These are phyloP conservation scores for Sarcocystis neurona DNA, from an alignment of 169 alveolate species.

Conservation along the genomic window DNA sequence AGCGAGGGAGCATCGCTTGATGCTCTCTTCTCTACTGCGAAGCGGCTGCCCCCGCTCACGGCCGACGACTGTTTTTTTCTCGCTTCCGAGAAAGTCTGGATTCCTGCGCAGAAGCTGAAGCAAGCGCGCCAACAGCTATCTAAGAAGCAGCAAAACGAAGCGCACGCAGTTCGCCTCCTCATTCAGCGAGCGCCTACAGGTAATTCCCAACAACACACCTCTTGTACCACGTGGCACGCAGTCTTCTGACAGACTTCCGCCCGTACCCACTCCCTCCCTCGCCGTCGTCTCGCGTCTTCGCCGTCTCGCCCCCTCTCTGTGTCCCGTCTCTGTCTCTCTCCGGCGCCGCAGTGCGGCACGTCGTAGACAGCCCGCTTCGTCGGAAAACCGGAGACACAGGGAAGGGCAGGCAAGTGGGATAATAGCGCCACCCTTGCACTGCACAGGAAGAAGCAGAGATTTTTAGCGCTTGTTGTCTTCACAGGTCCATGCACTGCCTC, in stretches of 20 bases:
- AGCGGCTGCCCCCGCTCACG: constrained; percentile 50
- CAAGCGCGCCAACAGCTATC: neutral
- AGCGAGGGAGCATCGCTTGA: constrained; percentile 28
- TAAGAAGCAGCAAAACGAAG: constrained; percentile 17
- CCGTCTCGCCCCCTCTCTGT: neutral
- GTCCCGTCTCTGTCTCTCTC: neutral
- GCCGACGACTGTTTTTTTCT: constrained; percentile 52
- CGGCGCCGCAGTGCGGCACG: no score
- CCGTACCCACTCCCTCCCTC: neutral
- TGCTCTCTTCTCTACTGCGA: constrained; percentile 23
- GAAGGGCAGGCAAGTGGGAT: no score
- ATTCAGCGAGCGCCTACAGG: constrained; percentile 60
- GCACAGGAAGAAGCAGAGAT: neutral
- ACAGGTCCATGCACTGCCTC: neutral
- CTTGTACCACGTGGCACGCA: neutral
- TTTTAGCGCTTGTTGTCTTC: neutral
- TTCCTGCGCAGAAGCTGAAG: constrained; percentile 48
- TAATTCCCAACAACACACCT: neutral
- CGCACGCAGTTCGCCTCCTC: constrained; percentile 38
- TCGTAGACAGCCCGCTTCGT: no score
- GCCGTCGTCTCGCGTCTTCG: neutral
- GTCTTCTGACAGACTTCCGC: neutral
- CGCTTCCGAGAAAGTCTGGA: constrained; percentile 52
- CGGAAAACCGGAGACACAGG: no score
- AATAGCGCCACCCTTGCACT: neutral